Base-by-base conservation (phyloP, 805 yeast species). In the Schizosaccharomyces japonicus region DNA sequence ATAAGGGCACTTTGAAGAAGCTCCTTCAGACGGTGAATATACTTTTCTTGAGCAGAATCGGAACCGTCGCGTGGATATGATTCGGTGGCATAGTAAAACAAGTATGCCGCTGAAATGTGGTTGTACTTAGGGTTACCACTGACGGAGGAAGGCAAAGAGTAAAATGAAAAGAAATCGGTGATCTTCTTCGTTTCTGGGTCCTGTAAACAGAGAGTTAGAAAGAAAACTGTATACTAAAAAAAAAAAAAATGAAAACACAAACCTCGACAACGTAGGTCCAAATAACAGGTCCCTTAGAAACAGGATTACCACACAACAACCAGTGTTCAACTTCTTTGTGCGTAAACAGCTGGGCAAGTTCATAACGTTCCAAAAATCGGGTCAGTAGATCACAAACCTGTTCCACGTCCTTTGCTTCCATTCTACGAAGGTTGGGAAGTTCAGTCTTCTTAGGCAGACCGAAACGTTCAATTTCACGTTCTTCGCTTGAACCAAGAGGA, bases 151-250 rank as follows among this genome's bases (percentile, higher is more conserved):
- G 95, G 95, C 42, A 90, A 68, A 44, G 84, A 70, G 59, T 84
- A 90, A 63, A 80, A 90, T 7, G 95, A 82, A 58, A 82, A 72
- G 60, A 85, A 82, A 61, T 90, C 98, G 8, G 94, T 76, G 52
- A 90, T 74, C 48, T 67, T 67, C 4, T 80, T 79, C 1, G 58
- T 56, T 3, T 56, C 52, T 27, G 72, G 66, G 23, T 36, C 27
- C n/a, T n/a, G n/a, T n/a, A n/a, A n/a, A n/a, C n/a, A n/a, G n/a
- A n/a, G n/a, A n/a, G n/a, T n/a, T n/a, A n/a, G n/a, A n/a, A n/a
- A n/a, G n/a, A n/a, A n/a, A n/a, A n/a, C n/a, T n/a, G n/a, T n/a
- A n/a, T n/a, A n/a, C n/a, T n/a, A n/a, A n/a, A n/a, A n/a, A n/a
- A n/a, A n/a, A n/a, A n/a, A n/a, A n/a, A n/a, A n/a, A n/a, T n/a